phyloP scores from a whole-genome alignment of 2,329 filamentous ascomycete species.

The Phaeophleospora eucalypticola region DNA sequence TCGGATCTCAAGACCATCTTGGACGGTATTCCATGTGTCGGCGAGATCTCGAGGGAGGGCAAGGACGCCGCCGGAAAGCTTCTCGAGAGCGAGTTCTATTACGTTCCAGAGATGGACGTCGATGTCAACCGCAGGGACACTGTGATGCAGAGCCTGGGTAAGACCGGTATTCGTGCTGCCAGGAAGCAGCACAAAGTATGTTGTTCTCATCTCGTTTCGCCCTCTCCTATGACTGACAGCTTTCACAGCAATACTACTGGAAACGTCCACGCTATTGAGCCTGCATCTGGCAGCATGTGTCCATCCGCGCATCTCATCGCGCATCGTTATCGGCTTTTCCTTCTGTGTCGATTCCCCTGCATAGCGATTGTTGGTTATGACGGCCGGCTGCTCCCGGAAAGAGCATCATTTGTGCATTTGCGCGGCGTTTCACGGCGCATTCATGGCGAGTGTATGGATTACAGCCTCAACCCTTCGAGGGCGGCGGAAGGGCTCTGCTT shows the following conservation, averaged over 20 bases:
- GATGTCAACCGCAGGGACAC: slow-evolving; percentile 75
- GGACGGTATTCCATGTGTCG: slow-evolving; percentile 71
- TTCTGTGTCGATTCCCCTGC: slow-evolving; percentile 22
- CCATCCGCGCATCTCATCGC: not conserved
- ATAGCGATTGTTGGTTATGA: slow-evolving; percentile 21
- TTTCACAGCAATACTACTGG: slow-evolving; percentile 65
- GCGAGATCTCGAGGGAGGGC: slow-evolving; percentile 82
- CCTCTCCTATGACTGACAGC: slow-evolving; percentile 6
- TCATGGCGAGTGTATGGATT: not conserved
- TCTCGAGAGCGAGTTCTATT: slow-evolving; percentile 96
- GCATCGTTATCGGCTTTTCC: slow-evolving; percentile 9
- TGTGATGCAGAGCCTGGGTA: slow-evolving; percentile 79
- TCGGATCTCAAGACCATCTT: slow-evolving; percentile 67
- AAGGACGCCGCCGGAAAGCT: slow-evolving; percentile 94
- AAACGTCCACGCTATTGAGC: slow-evolving; percentile 51
- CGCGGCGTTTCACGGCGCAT: slow-evolving; percentile 9
- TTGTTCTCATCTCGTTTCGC: slow-evolving; percentile 8
- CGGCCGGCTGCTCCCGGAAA: slow-evolving; percentile 8
- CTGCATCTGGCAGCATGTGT: not conserved
- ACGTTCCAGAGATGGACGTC: slow-evolving; percentile 79
- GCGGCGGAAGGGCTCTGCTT: not conserved
- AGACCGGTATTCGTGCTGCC: slow-evolving; percentile 83
- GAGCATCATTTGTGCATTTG: slow-evolving; percentile 11
- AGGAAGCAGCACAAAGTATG: slow-evolving; percentile 95
- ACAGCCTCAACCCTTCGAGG: not conserved